Evolutionary conservation across 1,139 yeast species (phyloP).

Genomic region (Nakaseomyces bracarensis): DNA sequence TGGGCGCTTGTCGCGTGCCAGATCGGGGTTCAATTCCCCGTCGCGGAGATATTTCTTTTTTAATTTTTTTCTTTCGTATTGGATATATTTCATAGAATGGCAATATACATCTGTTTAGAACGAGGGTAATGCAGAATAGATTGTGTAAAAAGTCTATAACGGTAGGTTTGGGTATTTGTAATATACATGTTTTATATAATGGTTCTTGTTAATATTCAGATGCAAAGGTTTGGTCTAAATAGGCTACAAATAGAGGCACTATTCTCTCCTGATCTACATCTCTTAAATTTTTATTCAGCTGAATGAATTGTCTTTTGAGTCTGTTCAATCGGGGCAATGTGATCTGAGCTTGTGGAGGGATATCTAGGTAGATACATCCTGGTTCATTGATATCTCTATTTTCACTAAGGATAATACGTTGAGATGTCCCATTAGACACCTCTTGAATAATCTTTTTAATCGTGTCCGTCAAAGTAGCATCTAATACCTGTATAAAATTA

Average conservation of each 20-base stretch:
- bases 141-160: too few relatives aligned
- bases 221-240: background rate
- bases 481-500: constrained; percentile 72
- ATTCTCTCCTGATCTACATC: constrained; percentile 57
- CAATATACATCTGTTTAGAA: too few relatives aligned
- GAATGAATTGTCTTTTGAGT: constrained; percentile 70
- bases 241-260: constrained; percentile 46
- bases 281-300: constrained; percentile 64
- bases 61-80: too few relatives aligned
- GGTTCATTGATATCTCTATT: constrained; percentile 35
- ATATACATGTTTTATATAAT: too few relatives aligned
- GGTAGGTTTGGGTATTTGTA: too few relatives aligned
- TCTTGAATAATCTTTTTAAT: constrained; percentile 24
- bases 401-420: constrained; percentile 29
- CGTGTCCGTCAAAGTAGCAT: constrained; percentile 45
- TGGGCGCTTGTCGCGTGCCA: constrained; percentile 36
- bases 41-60: constrained; percentile 30
- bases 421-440: constrained; percentile 21
- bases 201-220: too few relatives aligned
- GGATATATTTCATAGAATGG: too few relatives aligned
- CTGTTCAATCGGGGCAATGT: constrained; percentile 77
- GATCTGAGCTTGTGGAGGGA: constrained; percentile 52
- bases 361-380: constrained; percentile 39
- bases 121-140: too few relatives aligned
- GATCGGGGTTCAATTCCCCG: constrained; percentile 37